These are phyloP conservation scores for Pseudocercospora vitis DNA, from an alignment of 2,329 filamentous ascomycete species.

Conservation along the genomic window DNA sequence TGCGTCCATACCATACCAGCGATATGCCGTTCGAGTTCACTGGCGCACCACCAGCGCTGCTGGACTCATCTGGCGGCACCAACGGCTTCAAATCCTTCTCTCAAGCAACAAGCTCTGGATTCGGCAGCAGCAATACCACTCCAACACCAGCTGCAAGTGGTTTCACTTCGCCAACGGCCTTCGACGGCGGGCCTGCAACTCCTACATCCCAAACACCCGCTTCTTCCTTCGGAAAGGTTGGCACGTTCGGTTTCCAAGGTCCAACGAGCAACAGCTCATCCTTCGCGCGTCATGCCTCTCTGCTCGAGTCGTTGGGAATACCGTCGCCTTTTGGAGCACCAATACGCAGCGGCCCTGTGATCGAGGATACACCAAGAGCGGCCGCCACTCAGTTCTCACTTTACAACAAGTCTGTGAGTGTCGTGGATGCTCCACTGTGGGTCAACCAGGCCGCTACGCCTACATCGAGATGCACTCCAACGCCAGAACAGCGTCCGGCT, in stretches of 20 bases:
- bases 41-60: constrained; percentile 14
- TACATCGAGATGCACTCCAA: background rate
- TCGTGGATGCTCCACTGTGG: background rate
- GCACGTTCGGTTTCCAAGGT: background rate
- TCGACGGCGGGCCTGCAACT: background rate
- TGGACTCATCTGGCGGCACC: constrained; percentile 6
- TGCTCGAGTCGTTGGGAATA: background rate
- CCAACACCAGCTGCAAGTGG: background rate
- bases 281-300: background rate
- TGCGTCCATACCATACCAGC: background rate
- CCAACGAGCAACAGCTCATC: background rate
- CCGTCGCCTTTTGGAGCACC: constrained; percentile 3
- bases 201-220: background rate
- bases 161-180: background rate
- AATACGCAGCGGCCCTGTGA: background rate
- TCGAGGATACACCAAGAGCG: background rate
- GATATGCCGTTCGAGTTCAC: constrained; percentile 26
- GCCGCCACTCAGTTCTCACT: background rate
- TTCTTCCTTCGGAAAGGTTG: background rate
- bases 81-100: constrained; percentile 8
- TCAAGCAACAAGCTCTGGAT: background rate
- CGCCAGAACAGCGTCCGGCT: background rate
- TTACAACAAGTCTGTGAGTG: background rate
- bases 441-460: background rate
- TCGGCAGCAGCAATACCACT: background rate